phyloP scores from a whole-genome alignment of 768 basidiomycete species.

The Dictyophora rubrovolvata region DNA sequence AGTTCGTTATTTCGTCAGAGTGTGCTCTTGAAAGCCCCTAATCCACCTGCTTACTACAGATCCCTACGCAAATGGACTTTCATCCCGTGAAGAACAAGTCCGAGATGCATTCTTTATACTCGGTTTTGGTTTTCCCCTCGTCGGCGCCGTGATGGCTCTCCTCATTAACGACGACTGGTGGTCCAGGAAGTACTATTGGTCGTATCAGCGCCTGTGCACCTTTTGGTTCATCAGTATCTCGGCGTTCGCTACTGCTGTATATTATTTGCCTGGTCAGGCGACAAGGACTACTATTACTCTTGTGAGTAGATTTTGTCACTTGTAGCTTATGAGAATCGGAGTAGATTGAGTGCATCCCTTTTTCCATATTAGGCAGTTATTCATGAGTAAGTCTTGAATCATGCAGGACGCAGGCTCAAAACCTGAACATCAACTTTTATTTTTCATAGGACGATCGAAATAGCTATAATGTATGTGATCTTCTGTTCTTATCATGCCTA shows the following conservation, averaged over 20 bases:
- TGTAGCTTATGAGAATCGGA: not conserved
- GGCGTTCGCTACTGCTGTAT: slow-evolving; percentile 1
- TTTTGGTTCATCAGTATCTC: slow-evolving; percentile 3
- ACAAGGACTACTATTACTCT: slow-evolving; percentile 2
- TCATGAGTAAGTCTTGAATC: not conserved
- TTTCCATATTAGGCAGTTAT: not conserved
- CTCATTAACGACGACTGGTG: not conserved
- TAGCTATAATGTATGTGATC: not conserved
- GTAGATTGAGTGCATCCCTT: not conserved
- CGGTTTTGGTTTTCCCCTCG: not conserved
- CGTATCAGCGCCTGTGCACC: not conserved
- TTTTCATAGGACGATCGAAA: not conserved
- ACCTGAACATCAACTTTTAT: not conserved
- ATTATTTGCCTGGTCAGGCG: not conserved
- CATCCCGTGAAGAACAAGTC: not conserved
- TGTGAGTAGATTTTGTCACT: not conserved
- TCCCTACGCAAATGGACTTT: not conserved
- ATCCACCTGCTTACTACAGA: not conserved
- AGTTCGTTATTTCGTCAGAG: not conserved
- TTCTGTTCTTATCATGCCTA: not conserved
- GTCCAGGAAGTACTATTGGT: not conserved
- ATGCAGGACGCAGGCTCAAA: too few relatives aligned
- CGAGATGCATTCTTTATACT: slow-evolving; percentile 5
- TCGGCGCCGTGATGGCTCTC: slow-evolving; percentile 1
- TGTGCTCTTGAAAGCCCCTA: not conserved